A percentile compares a stretch with the other conserved stretches of the same genome.
Conservation (phyloP, 2,329 filamentous ascomycete genomes). For the Fusarium neocosmosporiellum region DNA sequence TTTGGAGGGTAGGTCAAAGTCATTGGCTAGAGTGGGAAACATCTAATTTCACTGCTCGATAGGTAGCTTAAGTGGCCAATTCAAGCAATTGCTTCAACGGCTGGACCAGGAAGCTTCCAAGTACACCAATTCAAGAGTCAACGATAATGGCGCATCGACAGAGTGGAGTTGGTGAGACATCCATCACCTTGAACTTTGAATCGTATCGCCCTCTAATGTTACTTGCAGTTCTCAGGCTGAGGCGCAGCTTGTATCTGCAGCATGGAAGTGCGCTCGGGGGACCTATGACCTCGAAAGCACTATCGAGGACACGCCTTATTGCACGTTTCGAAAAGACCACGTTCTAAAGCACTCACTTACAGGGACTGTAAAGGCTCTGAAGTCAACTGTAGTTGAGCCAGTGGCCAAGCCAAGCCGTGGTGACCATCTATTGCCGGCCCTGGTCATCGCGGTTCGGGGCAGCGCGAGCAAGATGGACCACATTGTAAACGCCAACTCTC, state of each 20-base stretch:
- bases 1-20: not conserved
- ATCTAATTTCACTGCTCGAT: too few relatives aligned
- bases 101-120: conserved; percentile 37
- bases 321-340: conserved; percentile 18
- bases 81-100: conserved; percentile 30
- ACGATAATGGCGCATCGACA: conserved; percentile 6
- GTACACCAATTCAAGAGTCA: conserved; percentile 35
- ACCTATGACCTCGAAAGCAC: conserved; percentile 20
- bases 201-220: not conserved
- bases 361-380: conserved; percentile 30
- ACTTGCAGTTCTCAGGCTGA: conserved; percentile 17
- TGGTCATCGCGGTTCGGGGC: conserved; percentile 36
- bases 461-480: conserved; percentile 41
- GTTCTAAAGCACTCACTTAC: conserved; percentile 15
- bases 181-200: rapidly evolving
- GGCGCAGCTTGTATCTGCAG: conserved; percentile 30
- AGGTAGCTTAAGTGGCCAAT: conserved; percentile 25
- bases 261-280: conserved; percentile 35
- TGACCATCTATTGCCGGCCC: conserved; percentile 12
- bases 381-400: conserved; percentile 23
- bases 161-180: conserved; percentile 33
- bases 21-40: not conserved
- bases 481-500: conserved; percentile 32
- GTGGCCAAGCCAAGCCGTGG: not conserved
- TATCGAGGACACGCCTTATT: conserved; percentile 18